Evolutionary conservation across 1,139 yeast genomes (phyloP), one percentile per base, ranked within the genome.

Genomic region (Pichia sp.): DNA sequence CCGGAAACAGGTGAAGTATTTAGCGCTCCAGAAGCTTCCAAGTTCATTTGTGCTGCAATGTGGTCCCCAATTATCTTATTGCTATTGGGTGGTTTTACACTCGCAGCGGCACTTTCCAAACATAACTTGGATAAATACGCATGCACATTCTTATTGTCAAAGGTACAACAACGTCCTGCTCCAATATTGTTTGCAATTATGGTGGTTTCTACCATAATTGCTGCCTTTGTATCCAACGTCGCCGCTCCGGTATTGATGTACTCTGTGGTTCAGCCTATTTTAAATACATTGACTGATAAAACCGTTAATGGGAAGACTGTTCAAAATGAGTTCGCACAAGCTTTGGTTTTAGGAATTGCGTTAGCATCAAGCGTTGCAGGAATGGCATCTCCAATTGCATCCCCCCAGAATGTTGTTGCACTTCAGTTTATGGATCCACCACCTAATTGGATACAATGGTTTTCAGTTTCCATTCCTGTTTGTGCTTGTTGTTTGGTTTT

Each of bases 391-490:
- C 98, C 98, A 11, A 92, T 92, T 67, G 90, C 97, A 1, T 88
- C 96, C 7, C 98, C 98, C 4, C 98, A 92, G 68, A 92, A 92
- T 69, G 88, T 92, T 60, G 84, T 92, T 65, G 96, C 97, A 1
- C 76, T 92, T 52, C 90, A 90, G 59, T 76, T 86, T 60, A 92
- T 92, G 97, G 75, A 75, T 53, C 97, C 97, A 5, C 84, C 79
- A 60, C 97, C 97, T 2, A 88, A 95, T 15, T 92, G 98, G 98
- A 85, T 87, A 13, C 87, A 88, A 67, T 92, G 98, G 97, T 92
- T 92, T 68, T 83, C 85, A 13, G 82, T 92, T 50, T 82, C 96
- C 0, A 74, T 90, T 31, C 98, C 98, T 0, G 90, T 90, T 6
- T 77, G 89, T 54, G 67, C 81, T 32, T 67, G 87, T 51, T 78